Base-by-base conservation (phyloP, 495 filamentous ascomycete genomes). In the Podospora anserina region DNA sequence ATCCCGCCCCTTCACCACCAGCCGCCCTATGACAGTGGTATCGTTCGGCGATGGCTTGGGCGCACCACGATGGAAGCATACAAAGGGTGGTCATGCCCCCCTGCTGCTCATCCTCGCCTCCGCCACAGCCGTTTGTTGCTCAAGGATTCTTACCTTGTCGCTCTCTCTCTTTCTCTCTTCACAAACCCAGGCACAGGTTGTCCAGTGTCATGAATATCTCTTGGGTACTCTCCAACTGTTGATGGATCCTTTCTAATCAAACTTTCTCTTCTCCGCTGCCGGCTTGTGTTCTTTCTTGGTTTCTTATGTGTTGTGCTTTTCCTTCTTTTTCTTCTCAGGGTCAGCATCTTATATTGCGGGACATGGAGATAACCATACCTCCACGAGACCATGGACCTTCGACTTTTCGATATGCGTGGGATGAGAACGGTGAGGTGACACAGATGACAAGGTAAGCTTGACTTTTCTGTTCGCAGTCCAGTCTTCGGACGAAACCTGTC, bases 301-400 rank as follows among this genome's bases (percentile, higher is more conserved):
- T 61, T 59, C 59, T 70, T 73, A 70, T 72, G 66, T 68, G 61
- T 69, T 54, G 56, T 60, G 32, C 49, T 63, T 63, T 28, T 53
- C 55, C 27, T 49, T 49, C 4, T 32, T 32, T 7, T 32, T 49
- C 39, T 11, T 49, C 39, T 49, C 39, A 49, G 13, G 39, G 39
- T 49, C 39, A 49, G 64, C 56, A 44, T 68, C 64, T 61, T 59
- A 68, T 61, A 62, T 30, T 60, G 39, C 71, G 70, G 66, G 67
- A 78, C 39, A 49, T 77, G 77, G 77, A 78, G 66, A 75, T 72
- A 68, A 71, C 72, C 65, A 77, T 75, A 69, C 77, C 75, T 27
- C 73, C 72, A 1, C 64, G 75, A 65, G 75, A 75, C 70, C 73
- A 76, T 67, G 75, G 73, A 28, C 68, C 71, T 30, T 71, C 71